A percentile compares a stretch with the other conserved stretches of the same genome.
Evolutionary conservation across 805 yeast genomes (phyloP).

Genomic region (Candida nonsorbophila): DNA sequence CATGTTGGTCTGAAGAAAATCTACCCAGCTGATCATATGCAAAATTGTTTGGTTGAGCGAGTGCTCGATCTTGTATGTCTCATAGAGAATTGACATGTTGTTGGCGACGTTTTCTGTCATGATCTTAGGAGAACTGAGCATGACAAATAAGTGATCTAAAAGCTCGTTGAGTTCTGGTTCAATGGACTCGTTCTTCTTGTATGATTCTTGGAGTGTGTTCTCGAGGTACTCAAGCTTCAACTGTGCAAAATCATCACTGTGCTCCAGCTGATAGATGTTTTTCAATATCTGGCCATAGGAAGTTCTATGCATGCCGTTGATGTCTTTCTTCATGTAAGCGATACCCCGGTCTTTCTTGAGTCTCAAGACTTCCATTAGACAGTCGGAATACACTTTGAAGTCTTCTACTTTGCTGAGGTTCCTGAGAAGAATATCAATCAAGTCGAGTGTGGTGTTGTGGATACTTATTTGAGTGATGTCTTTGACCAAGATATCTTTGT

Average conservation of each 20-base stretch:
- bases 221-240: constrained; percentile 33
- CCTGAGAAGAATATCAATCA: constrained; percentile 5
- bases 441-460: too few relatives aligned
- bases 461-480: too few relatives aligned
- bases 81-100: constrained; percentile 20
- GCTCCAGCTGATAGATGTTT: constrained; percentile 17
- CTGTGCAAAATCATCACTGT: constrained; percentile 18
- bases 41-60: constrained; percentile 20
- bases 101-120: constrained; percentile 12
- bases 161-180: constrained; percentile 21
- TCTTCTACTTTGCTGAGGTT: constrained; percentile 10
- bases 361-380: constrained; percentile 26
- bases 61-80: constrained; percentile 25
- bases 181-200: constrained; percentile 4
- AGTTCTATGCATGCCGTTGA: constrained; percentile 16
- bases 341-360: constrained; percentile 22
- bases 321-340: constrained; percentile 24
- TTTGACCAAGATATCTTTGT: too few relatives aligned
- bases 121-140: constrained; percentile 9
- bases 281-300: constrained; percentile 26
- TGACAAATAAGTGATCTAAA: constrained; percentile 16
- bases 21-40: constrained; percentile 37
- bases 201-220: constrained; percentile 17
- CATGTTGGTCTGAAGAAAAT: constrained; percentile 21
- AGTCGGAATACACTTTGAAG: constrained; percentile 21